phyloP scores from a whole-genome alignment of 1,139 yeast species.

The Oligophagozyma castellii region DNA sequence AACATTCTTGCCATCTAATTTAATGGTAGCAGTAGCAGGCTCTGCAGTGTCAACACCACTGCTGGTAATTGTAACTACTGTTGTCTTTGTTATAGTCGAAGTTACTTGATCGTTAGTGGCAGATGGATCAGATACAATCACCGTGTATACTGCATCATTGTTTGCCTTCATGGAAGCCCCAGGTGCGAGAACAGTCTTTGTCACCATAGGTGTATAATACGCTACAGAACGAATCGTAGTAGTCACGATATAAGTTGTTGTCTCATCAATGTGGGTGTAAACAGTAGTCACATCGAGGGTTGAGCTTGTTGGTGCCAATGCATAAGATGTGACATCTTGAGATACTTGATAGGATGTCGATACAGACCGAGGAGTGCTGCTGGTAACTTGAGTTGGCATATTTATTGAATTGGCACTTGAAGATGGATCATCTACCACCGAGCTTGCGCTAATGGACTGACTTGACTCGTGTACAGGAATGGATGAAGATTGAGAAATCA shows the following conservation, averaged over 20 bases:
- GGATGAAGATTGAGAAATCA: too few relatives aligned
- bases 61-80: neutral
- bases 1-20: too few relatives aligned
- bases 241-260: neutral
- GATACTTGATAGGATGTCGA: too few relatives aligned
- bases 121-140: too few relatives aligned
- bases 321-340: too few relatives aligned
- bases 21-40: slow-evolving; percentile 4
- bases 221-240: neutral
- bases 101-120: slow-evolving; percentile 3
- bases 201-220: neutral
- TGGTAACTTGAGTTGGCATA: too few relatives aligned
- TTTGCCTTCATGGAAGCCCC: neutral
- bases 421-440: too few relatives aligned
- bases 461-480: too few relatives aligned
- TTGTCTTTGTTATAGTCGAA: slow-evolving; percentile 1
- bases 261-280: neutral
- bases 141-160: neutral
- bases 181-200: neutral
- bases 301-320: too few relatives aligned
- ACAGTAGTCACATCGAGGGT: neutral
- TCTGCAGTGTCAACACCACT: neutral
- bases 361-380: too few relatives aligned
- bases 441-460: too few relatives aligned
- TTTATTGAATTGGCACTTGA: too few relatives aligned